These are phyloP conservation scores for Aspergillus sclerotiicarbonarius DNA, from an alignment of 495 filamentous ascomycete genomes.

Conservation along the genomic window DNA sequence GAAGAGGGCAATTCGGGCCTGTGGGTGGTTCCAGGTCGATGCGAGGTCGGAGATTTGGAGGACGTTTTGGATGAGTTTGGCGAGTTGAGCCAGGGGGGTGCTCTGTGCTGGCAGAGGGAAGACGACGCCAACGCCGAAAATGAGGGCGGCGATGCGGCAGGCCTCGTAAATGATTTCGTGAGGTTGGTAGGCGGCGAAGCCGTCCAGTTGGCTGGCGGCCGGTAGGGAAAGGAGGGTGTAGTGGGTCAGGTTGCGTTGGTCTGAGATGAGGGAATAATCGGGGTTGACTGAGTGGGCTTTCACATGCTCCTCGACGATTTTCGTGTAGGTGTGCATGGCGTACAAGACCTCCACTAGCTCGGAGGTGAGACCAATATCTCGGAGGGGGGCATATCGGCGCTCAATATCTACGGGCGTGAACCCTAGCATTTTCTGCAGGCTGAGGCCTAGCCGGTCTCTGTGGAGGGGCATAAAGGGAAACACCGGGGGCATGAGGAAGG, in stretches of 20 bases:
- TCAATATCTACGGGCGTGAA: slow-evolving; percentile 26
- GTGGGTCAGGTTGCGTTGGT: slow-evolving; percentile 40
- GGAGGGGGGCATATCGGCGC: slow-evolving; percentile 24
- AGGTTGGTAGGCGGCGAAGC: slow-evolving; percentile 14
- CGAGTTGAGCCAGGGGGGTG: slow-evolving; percentile 29
- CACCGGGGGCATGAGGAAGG: slow-evolving; percentile 27
- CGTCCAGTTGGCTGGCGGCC: slow-evolving; percentile 21
- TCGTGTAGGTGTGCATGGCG: slow-evolving; percentile 29
- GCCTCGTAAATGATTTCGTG: slow-evolving; percentile 35
- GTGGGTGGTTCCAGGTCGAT: slow-evolving; percentile 22
- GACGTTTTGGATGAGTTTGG: slow-evolving; percentile 22
- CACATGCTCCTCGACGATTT: slow-evolving; percentile 23
- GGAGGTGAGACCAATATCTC: slow-evolving; percentile 30
- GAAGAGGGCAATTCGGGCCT: slow-evolving; percentile 24
- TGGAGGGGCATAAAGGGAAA: slow-evolving; percentile 37
- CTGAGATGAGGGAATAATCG: slow-evolving; percentile 30
- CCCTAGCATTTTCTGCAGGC: slow-evolving; percentile 30
- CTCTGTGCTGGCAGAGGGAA: slow-evolving; percentile 41
- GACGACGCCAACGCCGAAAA: slow-evolving; percentile 39
- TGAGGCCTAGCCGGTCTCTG: slow-evolving; percentile 16
- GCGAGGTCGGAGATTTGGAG: slow-evolving; percentile 9
- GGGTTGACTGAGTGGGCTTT: background rate
- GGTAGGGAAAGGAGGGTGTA: slow-evolving; percentile 31
- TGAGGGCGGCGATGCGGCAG: slow-evolving; percentile 33
- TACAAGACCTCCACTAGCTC: slow-evolving; percentile 34